Conservation (phyloP, 371 early-diverging fungal genomes). For the Mucor plumbeus region DNA sequence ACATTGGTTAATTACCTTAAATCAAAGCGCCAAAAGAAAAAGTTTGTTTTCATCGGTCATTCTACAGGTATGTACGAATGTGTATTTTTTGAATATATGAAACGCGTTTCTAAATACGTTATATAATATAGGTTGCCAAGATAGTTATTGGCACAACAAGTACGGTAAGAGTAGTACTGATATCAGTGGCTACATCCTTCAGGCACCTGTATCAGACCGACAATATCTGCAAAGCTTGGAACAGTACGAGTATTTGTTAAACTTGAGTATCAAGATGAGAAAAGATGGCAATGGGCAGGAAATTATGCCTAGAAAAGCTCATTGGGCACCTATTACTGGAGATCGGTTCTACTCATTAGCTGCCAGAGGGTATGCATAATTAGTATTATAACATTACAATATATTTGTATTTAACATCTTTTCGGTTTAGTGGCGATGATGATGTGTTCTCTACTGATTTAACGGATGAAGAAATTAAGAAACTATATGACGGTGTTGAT, state of each 20-base stretch:
- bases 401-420: neutral
- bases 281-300: conserved; percentile 46
- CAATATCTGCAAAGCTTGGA: conserved; percentile 40
- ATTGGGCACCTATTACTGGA: conserved; percentile 49
- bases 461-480: conserved; percentile 37
- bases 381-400: neutral
- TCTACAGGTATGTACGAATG: conserved; percentile 43
- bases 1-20: conserved; percentile 40
- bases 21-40: conserved; percentile 38
- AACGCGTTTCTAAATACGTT: too few relatives aligned
- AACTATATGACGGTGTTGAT: conserved; percentile 41
- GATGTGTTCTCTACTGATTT: conserved; percentile 65
- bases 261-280: conserved; percentile 40
- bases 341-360: conserved; percentile 53
- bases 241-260: conserved; percentile 32
- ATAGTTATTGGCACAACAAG: conserved; percentile 52
- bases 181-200: conserved; percentile 51
- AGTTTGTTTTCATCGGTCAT: conserved; percentile 57
- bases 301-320: conserved; percentile 45
- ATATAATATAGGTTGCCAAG: conserved; percentile 46
- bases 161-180: conserved; percentile 36
- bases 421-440: conserved; percentile 53
- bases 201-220: conserved; percentile 63
- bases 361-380: conserved; percentile 41
- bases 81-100: neutral